phyloP scores from a whole-genome alignment of 108 stramenopile genomes.

The Cyclotella sp. region DNA sequence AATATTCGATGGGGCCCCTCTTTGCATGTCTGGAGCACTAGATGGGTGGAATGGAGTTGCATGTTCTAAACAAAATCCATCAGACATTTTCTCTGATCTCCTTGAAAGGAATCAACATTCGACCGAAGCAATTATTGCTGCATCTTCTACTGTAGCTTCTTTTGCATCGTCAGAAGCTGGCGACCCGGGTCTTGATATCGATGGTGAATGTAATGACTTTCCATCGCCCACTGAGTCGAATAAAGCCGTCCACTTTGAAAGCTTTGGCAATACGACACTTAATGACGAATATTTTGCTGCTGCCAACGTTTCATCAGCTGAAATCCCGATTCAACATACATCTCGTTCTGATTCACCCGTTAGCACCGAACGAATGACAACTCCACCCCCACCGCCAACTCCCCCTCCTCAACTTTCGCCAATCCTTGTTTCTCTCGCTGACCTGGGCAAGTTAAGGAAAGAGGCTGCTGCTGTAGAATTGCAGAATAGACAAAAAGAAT shows the following conservation, averaged over 20 bases:
- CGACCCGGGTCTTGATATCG: conserved; percentile 28
- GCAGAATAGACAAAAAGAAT: conserved; percentile 4
- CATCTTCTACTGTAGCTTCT: conserved; percentile 82
- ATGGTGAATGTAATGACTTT: conserved; percentile 18
- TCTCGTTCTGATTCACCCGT: conserved; percentile 10
- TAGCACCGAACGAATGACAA: conserved; percentile 41
- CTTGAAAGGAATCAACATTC: conserved; percentile 11
- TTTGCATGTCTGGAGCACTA: conserved; percentile 37
- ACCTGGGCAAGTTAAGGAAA: conserved; percentile 58
- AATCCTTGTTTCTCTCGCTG: conserved; percentile 73
- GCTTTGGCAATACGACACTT: background rate
- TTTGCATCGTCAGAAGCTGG: conserved; percentile 71
- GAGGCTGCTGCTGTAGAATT: conserved; percentile 27
- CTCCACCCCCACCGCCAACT: conserved; percentile 67
- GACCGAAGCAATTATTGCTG: conserved; percentile 20
- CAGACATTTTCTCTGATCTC: conserved; percentile 68
- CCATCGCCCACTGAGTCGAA: conserved; percentile 1
- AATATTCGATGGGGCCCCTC: conserved; percentile 39
- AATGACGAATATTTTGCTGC: conserved; percentile 2
- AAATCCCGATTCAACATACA: background rate
- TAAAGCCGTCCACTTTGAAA: conserved; percentile 24
- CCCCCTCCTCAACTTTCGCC: conserved; percentile 80
- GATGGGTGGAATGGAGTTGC: conserved; percentile 39
- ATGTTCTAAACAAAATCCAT: conserved; percentile 42
- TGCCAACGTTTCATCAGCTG: background rate